Evolutionary conservation across 2,329 filamentous ascomycete species (phyloP).

Genomic region (Penicillium sp.): DNA sequence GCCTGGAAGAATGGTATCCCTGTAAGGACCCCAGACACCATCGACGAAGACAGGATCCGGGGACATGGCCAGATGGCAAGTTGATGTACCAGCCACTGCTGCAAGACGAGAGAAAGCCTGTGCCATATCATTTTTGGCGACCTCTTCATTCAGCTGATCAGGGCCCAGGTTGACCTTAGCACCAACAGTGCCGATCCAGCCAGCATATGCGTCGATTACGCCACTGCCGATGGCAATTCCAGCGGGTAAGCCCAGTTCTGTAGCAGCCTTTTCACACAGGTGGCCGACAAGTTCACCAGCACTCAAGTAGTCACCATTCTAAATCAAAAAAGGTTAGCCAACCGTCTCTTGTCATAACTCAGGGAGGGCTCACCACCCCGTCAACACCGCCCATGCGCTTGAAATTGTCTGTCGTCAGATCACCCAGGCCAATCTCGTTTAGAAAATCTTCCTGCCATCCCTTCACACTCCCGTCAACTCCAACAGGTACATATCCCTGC

Average conservation of each 20-base stretch:
- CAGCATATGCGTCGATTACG: constrained; percentile 97
- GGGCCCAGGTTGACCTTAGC: constrained; percentile 79
- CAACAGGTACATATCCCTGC: constrained; percentile 94
- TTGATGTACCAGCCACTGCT: constrained; percentile 93
- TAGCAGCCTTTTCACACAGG: constrained; percentile 78
- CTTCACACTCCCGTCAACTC: constrained; percentile 94
- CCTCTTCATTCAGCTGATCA: constrained; percentile 66
- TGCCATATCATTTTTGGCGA: constrained; percentile 78
- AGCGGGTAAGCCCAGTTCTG: constrained; percentile 77
- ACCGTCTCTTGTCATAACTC: constrained; percentile 11
- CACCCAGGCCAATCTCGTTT: constrained; percentile 78
- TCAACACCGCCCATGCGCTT: constrained; percentile 92
- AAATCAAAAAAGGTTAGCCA: constrained; percentile 15
- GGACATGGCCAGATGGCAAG: constrained; percentile 96
- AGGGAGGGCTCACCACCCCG: constrained; percentile 74
- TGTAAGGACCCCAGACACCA: constrained; percentile 96
- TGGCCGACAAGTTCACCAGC: constrained; percentile 88
- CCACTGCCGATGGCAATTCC: constrained; percentile 93
- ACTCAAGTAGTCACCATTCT: constrained; percentile 91
- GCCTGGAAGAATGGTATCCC: constrained; percentile 85
- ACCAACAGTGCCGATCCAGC: constrained; percentile 98
- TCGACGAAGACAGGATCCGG: constrained; percentile 88
- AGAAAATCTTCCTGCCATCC: constrained; percentile 98
- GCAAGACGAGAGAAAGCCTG: constrained; percentile 92
- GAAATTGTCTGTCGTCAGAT: constrained; percentile 82